phyloP scores from a whole-genome alignment of 306 rosid species.

The Prunus davidiana region DNA sequence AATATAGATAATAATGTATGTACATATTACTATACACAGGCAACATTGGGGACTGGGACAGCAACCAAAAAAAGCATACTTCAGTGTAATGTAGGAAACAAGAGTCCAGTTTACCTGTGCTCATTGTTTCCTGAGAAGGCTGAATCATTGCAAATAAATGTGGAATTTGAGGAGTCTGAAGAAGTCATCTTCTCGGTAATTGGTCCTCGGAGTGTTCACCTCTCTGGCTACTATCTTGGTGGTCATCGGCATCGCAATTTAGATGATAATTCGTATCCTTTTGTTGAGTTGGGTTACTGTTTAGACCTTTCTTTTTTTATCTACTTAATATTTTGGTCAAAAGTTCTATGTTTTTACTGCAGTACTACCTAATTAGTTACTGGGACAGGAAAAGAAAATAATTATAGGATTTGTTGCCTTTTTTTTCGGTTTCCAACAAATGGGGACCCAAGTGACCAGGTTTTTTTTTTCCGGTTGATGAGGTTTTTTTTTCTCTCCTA shows the following conservation, averaged over 20 bases:
- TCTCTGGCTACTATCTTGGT: conserved; percentile 66
- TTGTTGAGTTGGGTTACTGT: neutral
- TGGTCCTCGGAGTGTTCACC: conserved; percentile 82
- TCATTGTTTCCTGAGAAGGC: conserved; percentile 61
- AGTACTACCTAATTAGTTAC: neutral
- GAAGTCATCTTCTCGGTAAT: conserved; percentile 80
- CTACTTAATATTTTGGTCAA: neutral
- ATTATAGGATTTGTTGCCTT: neutral
- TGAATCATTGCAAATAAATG: conserved; percentile 71
- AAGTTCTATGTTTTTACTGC: neutral
- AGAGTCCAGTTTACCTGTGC: conserved; percentile 76
- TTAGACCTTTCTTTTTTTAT: neutral
- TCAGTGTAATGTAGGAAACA: conserved; percentile 86
- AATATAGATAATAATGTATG: neutral
- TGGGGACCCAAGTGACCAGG: neutral
- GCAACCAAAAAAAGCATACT: conserved; percentile 59
- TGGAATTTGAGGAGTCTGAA: conserved; percentile 78
- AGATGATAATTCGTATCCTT: conserved; percentile 68
- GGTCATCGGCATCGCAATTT: conserved; percentile 11
- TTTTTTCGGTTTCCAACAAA: neutral
- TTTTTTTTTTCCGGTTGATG: neutral
- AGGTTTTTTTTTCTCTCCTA: neutral
- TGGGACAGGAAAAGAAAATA: neutral
- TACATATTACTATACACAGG: conserved; percentile 33
- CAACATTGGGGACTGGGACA: conserved; percentile 65